These are phyloP conservation scores for Cercis canadensis DNA, from an alignment of 306 rosid genomes.

Conservation along the genomic window DNA sequence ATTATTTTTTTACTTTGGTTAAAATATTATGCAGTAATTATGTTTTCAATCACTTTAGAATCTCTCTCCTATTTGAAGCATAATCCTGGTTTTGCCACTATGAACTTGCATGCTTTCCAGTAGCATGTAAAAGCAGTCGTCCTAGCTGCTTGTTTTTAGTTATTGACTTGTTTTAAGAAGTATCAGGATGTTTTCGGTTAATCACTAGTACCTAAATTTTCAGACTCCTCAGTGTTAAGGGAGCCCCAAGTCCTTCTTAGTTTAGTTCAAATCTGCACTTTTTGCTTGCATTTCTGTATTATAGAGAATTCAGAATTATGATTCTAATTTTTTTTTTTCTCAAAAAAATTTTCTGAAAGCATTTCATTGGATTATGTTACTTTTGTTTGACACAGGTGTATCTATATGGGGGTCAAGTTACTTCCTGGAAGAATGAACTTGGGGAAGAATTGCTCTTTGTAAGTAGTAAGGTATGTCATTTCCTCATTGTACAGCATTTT, in stretches of 20 bases:
- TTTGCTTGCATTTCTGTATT: too few relatives aligned
- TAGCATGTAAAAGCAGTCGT: not conserved
- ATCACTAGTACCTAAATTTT: not conserved
- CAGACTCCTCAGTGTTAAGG: not conserved
- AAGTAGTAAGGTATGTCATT: slow-evolving; percentile 64
- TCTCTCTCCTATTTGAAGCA: not conserved
- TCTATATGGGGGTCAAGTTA: slow-evolving; percentile 76
- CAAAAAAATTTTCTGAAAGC: too few relatives aligned
- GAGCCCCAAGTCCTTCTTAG: not conserved
- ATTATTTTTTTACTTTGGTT: too few relatives aligned
- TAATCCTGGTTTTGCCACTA: not conserved
- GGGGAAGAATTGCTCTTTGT: slow-evolving; percentile 78
- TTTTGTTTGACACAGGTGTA: slow-evolving; percentile 53
- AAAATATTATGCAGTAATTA: too few relatives aligned
- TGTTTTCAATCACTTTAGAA: too few relatives aligned
- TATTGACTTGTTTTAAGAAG: not conserved
- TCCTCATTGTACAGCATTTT: too few relatives aligned
- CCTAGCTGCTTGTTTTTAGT: not conserved
- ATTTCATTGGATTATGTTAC: not conserved
- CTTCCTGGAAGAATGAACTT: slow-evolving; percentile 77
- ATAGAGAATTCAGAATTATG: not conserved
- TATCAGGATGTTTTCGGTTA: not conserved
- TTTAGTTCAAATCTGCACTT: too few relatives aligned
- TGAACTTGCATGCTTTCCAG: not conserved
- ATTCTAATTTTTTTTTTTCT: not conserved